Evolutionary conservation across 1,284 basidiomycete genomes (phyloP), one percentile per base, ranked within the genome.

Genomic region (Moesziomyces globuligerus): DNA sequence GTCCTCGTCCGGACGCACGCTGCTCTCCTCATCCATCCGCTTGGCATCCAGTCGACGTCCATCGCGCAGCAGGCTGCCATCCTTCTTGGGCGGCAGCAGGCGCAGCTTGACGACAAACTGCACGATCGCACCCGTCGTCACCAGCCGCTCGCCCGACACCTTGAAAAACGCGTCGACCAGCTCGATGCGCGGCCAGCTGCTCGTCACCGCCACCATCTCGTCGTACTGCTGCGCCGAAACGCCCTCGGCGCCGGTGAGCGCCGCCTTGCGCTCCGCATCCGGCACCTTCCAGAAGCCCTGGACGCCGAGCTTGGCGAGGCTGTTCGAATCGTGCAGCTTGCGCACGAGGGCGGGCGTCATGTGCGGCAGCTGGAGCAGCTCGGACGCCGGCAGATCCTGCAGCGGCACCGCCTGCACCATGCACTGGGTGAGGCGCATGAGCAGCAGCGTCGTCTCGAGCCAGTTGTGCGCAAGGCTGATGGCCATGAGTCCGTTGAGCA

Each of bases 61-160:
- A 23, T 75, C 47, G 17, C 58, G 41, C 18, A 82, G 44, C 38
- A 81, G 41, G 21, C 69, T 71, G 4, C 74, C 76, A 41, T 80
- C 76, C 48, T 67, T 75, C 47, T 61, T 76, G 3, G 88, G 87
- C 5, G 89, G 89, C 6, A 86, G 83, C 25, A 94, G 72, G 3
- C 91, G 88, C 17, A 93, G 85, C 83, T 95, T 94, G 83, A 94
- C 87, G 21, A 92, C 86, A 53, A 98, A 88, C 76, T 90, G 90
- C 28, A 97, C 92, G 72, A 98, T 91, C 0, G 95, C 90, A 3
- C 91, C 90, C 0, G 95, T 93, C 0, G 91, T 91, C 28, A 98
- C 89, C 41, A 91, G 84, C 36, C 90, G 89, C 83, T 98, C 96
- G 50, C 92, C 96, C 51, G 92, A 90, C 25, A 75, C 68, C 86